Conservation (phyloP, 371 early-diverging fungal species). For the Mortierella sp. region DNA sequence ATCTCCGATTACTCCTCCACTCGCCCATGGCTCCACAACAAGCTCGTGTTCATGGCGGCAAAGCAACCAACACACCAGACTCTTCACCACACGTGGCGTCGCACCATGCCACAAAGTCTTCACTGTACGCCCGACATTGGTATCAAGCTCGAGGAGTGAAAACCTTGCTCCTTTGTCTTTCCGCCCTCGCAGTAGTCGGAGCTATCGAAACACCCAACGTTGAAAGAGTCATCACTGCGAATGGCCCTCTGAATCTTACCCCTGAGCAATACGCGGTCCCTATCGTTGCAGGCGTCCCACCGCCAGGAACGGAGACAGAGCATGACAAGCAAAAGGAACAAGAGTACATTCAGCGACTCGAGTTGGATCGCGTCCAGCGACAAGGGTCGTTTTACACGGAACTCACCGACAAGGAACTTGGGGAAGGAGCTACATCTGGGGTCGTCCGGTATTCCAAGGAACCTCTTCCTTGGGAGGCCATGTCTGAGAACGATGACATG, state of each 20-base stretch:
- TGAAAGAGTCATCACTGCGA: slow-evolving; percentile 2
- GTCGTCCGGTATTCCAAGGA: slow-evolving; percentile 20
- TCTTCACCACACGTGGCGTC: too few species aligned
- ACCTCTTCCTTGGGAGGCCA: slow-evolving; percentile 37
- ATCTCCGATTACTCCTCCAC: too few species aligned
- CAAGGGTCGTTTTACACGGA: slow-evolving; percentile 34
- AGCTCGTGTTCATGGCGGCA: too few species aligned
- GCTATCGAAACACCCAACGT: not conserved
- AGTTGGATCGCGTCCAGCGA: slow-evolving; percentile 9
- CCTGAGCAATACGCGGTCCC: slow-evolving; percentile 20
- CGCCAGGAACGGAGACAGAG: not conserved
- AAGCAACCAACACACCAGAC: too few species aligned
- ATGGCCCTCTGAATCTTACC: slow-evolving; percentile 18
- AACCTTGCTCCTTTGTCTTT: not conserved
- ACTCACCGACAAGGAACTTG: not conserved
- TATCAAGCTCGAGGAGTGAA: slow-evolving; percentile 2
- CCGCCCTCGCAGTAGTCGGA: not conserved
- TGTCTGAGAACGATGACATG: slow-evolving; percentile 10
- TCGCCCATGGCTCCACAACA: too few species aligned
- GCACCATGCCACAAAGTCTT: too few species aligned
- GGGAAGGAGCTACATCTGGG: not conserved
- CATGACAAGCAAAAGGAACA: slow-evolving; percentile 9
- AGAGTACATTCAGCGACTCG: slow-evolving; percentile 17
- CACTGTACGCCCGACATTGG: too few species aligned
- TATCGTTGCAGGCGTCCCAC: slow-evolving; percentile 35